Percentiles rank a stretch among this genome's conserved stretches.
Conservation (phyloP, 2,329 filamentous ascomycete species). For the Botryotinia narcissicola region DNA sequence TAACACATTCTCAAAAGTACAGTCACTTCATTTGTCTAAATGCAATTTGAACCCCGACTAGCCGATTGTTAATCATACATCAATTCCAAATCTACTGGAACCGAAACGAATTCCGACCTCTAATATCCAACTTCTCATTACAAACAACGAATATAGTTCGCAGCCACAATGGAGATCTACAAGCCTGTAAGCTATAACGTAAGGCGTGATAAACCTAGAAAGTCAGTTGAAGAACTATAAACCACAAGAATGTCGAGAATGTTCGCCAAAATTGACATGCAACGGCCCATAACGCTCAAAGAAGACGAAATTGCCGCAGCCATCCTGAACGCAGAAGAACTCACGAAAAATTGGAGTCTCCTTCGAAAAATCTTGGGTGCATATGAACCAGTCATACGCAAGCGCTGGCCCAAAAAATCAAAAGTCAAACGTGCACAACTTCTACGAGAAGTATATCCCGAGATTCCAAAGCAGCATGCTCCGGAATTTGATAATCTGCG, state of each 20-base stretch:
- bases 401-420: neutral
- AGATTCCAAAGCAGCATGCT: neutral
- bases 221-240: too few species aligned
- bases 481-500: neutral
- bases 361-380: neutral
- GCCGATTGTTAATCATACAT: neutral
- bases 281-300: neutral
- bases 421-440: neutral
- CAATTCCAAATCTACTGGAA: neutral
- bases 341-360: neutral
- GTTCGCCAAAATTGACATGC: neutral
- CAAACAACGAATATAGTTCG: neutral
- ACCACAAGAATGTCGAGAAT: neutral
- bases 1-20: neutral
- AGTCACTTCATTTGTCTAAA: neutral
- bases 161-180: neutral
- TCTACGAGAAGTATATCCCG: neutral
- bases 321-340: neutral
- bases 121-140: neutral
- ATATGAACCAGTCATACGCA: neutral
- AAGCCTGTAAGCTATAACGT: neutral
- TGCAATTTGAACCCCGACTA: neutral
- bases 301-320: neutral
- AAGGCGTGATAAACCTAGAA: too few species aligned
- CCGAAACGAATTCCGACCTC: neutral